These are phyloP conservation scores for Garcia nutans DNA, from an alignment of 345 rosid genomes.

Conservation along the genomic window DNA sequence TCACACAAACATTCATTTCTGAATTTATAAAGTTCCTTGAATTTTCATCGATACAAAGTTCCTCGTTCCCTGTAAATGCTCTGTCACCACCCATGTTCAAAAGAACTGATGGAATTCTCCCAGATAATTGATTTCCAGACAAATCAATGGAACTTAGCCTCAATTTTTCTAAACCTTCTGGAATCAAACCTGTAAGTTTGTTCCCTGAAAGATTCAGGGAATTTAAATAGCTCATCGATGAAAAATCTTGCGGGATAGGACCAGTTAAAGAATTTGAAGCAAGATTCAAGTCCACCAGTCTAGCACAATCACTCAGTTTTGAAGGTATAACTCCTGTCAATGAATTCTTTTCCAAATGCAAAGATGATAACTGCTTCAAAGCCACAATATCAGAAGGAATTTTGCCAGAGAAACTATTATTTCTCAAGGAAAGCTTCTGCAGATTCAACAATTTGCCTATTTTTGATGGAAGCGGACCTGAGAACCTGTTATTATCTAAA, in stretches of 20 bases:
- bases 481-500: slow-evolving; percentile 62
- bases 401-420: slow-evolving; percentile 56
- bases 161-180: slow-evolving; percentile 48
- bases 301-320: slow-evolving; percentile 46
- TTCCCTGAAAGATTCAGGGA: slow-evolving; percentile 76
- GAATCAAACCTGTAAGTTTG: slow-evolving; percentile 56
- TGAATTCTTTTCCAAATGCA: slow-evolving; percentile 68
- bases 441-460: slow-evolving; percentile 52
- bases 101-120: slow-evolving; percentile 60
- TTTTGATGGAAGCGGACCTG: slow-evolving; percentile 60
- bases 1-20: slow-evolving; percentile 41
- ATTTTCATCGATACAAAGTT: slow-evolving; percentile 53
- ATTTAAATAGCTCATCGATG: slow-evolving; percentile 56
- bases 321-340: slow-evolving; percentile 60
- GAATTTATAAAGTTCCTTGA: slow-evolving; percentile 24
- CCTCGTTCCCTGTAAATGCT: slow-evolving; percentile 58
- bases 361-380: slow-evolving; percentile 54
- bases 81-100: slow-evolving; percentile 57
- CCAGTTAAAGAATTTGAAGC: slow-evolving; percentile 63
- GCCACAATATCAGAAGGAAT: slow-evolving; percentile 56
- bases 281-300: slow-evolving; percentile 75
- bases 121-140: slow-evolving; percentile 61
- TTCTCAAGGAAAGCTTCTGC: slow-evolving; percentile 57
- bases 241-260: slow-evolving; percentile 45
- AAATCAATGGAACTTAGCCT: slow-evolving; percentile 81